phyloP scores from a whole-genome alignment of 192 early-diverging fungal genomes.

The Coemansia sp. region DNA sequence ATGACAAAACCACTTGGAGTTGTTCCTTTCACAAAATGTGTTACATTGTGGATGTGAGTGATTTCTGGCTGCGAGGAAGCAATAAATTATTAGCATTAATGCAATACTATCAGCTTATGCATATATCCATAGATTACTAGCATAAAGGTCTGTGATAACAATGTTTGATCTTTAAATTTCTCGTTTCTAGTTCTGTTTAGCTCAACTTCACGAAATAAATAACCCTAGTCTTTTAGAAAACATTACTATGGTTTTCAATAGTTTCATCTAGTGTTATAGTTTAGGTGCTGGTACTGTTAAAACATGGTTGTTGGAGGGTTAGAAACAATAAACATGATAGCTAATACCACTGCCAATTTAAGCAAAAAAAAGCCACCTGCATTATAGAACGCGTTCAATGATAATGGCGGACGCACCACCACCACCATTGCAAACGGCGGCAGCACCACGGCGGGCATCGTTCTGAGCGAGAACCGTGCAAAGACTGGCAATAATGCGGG shows the following conservation, averaged over 20 bases:
- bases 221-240: no score
- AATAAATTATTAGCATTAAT: no score
- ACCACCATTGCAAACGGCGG: constrained; percentile 96
- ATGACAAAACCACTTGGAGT: neutral
- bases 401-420: constrained; percentile 90
- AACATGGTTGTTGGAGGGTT: no score
- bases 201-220: no score
- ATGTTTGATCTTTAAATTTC: no score
- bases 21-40: neutral
- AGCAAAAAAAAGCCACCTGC: neutral
- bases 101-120: no score
- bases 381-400: constrained; percentile 59
- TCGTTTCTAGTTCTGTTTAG: no score
- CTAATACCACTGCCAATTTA: neutral
- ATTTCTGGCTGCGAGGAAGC: neutral
- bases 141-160: no score
- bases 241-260: no score
- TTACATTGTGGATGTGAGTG: neutral
- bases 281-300: neutral
- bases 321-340: no score
- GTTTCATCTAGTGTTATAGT: neutral
- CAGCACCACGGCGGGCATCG: constrained; percentile 78
- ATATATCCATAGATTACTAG: no score
- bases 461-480: constrained; percentile 72
- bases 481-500: constrained; percentile 83